phyloP scores from a whole-genome alignment of 805 yeast species.

The Pichia eremophila region DNA sequence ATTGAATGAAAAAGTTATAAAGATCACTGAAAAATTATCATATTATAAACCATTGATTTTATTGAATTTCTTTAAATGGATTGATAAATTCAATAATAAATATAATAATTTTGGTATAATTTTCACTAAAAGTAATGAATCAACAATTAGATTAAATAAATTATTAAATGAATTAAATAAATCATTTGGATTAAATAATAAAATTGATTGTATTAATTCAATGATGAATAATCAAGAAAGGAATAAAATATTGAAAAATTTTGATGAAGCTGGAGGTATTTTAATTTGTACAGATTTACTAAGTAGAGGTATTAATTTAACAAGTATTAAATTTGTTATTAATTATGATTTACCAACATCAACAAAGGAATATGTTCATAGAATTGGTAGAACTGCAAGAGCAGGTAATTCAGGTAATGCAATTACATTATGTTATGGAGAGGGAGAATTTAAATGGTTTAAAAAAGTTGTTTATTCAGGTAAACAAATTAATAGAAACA shows the following conservation, averaged over 20 bases:
- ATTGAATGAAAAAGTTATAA: slow-evolving; percentile 29
- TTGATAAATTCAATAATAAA: slow-evolving; percentile 25
- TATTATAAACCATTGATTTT: slow-evolving; percentile 67
- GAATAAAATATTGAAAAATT: slow-evolving; percentile 47
- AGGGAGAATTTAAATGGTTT: slow-evolving; percentile 67
- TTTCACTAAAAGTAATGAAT: slow-evolving; percentile 74
- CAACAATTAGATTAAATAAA: slow-evolving; percentile 70
- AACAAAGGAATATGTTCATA: slow-evolving; percentile 85
- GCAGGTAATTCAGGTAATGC: slow-evolving; percentile 78
- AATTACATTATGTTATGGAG: slow-evolving; percentile 61
- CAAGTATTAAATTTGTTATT: slow-evolving; percentile 60
- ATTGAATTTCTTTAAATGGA: slow-evolving; percentile 38
- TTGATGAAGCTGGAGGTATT: slow-evolving; percentile 40
- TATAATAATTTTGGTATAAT: slow-evolving; percentile 36
- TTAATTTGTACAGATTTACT: slow-evolving; percentile 81
- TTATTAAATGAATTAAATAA: slow-evolving; percentile 37
- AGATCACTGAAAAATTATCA: slow-evolving; percentile 23
- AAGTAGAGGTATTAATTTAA: slow-evolving; percentile 90
- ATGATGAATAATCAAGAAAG: slow-evolving; percentile 47
- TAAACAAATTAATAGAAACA: slow-evolving; percentile 43
- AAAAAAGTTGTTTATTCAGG: slow-evolving; percentile 36
- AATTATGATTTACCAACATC: slow-evolving; percentile 89
- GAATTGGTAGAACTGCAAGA: slow-evolving; percentile 96
- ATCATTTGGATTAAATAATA: slow-evolving; percentile 12
- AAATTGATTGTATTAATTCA: slow-evolving; percentile 45